Percentiles rank a stretch among this genome's conserved stretches.
phyloP scores from a whole-genome alignment of 2,329 filamentous ascomycete genomes.

The Neonectria coccinea region DNA sequence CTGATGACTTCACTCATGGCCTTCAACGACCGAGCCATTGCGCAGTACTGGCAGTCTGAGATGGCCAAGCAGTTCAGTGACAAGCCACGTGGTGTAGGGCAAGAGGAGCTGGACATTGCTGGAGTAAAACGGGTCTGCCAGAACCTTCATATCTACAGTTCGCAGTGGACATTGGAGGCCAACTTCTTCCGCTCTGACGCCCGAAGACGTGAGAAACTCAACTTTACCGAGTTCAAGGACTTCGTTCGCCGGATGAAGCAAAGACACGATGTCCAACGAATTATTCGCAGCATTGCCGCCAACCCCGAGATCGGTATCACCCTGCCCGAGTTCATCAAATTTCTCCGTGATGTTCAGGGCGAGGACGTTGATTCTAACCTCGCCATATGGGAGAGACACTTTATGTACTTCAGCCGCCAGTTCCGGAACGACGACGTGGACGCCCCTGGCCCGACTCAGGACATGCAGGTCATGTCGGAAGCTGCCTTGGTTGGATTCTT shows the following conservation, averaged over 20 bases:
- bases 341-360: constrained; percentile 78
- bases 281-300: constrained; percentile 74
- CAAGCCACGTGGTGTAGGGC: constrained; percentile 62
- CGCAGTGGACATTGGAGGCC: constrained; percentile 76
- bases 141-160: constrained; percentile 91
- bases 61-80: constrained; percentile 77
- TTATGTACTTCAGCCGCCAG: constrained; percentile 75
- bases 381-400: constrained; percentile 76
- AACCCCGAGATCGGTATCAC: constrained; percentile 75
- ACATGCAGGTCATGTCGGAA: constrained; percentile 74
- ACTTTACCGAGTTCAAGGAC: constrained; percentile 83
- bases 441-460: constrained; percentile 57
- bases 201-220: constrained; percentile 73
- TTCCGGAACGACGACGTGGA: constrained; percentile 61
- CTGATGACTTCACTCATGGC: constrained; percentile 91
- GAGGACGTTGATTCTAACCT: constrained; percentile 78
- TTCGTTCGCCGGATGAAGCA: constrained; percentile 88
- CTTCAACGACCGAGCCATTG: constrained; percentile 84
- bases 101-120: constrained; percentile 79
- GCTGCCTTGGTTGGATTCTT: constrained; percentile 83
- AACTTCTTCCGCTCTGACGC: constrained; percentile 81
- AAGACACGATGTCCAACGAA: constrained; percentile 80
- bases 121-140: constrained; percentile 88
- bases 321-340: constrained; percentile 78
- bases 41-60: constrained; percentile 86